Conservation (phyloP, 2,329 filamentous ascomycete species). For the Fusarium oxysporum region DNA sequence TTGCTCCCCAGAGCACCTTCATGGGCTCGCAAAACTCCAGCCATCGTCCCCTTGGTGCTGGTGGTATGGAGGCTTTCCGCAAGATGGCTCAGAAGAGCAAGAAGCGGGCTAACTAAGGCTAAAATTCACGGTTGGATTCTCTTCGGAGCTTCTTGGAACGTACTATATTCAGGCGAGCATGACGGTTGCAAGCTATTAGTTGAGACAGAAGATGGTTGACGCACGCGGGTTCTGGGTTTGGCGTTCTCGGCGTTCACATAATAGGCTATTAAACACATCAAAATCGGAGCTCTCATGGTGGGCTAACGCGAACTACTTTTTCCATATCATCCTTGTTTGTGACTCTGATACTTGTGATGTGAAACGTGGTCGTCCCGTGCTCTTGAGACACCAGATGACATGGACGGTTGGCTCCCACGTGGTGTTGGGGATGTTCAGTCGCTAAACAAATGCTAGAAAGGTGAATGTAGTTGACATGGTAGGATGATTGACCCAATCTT, state of each 20-base stretch:
- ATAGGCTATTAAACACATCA: constrained; percentile 19
- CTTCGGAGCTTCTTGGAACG: background rate
- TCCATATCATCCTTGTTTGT: background rate
- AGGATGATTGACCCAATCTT: background rate
- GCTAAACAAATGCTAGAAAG: constrained; percentile 4
- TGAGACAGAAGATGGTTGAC: constrained; percentile 32
- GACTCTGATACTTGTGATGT: background rate
- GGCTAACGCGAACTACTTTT: constrained; percentile 4
- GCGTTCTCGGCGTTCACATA: constrained; percentile 42
- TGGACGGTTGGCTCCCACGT: constrained; percentile 12
- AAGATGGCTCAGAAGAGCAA: constrained; percentile 74
- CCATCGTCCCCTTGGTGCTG: constrained; percentile 71
- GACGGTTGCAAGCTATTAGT: constrained; percentile 36
- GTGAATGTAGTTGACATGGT: background rate
- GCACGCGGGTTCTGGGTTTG: constrained; percentile 28
- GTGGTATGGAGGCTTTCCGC: constrained; percentile 72
- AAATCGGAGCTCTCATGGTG: constrained; percentile 16
- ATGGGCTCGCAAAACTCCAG: constrained; percentile 63
- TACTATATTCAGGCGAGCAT: constrained; percentile 3
- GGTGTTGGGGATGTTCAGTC: background rate
- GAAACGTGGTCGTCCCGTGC: background rate
- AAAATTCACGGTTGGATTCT: background rate
- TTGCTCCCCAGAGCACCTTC: constrained; percentile 72
- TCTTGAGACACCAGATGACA: constrained; percentile 19
- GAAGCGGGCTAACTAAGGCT: constrained; percentile 53